A percentile compares a stretch with the other conserved stretches of the same genome.
phyloP scores from a whole-genome alignment of 2,329 filamentous ascomycete species.

The Neofusicoccum cordaticola region DNA sequence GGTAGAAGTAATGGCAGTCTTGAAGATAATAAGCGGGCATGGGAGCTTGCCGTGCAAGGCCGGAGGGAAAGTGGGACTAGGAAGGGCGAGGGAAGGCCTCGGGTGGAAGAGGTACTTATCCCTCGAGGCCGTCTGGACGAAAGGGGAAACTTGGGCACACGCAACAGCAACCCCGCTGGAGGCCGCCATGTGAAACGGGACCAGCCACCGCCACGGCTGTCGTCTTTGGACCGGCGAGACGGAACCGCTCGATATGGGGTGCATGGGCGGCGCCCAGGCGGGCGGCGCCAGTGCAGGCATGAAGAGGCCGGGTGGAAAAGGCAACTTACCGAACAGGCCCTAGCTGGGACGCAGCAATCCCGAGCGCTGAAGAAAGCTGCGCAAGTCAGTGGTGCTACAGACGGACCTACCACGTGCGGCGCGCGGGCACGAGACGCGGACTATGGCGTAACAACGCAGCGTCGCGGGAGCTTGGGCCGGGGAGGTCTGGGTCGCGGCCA shows the following conservation, averaged over 20 bases:
- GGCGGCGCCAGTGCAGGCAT: background rate
- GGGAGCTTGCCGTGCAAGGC: constrained; percentile 37
- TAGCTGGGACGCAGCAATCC: background rate
- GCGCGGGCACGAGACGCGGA: background rate
- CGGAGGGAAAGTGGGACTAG: background rate
- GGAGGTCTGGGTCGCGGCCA: background rate
- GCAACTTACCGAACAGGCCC: background rate
- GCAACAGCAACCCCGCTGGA: constrained; percentile 9
- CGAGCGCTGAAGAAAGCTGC: background rate
- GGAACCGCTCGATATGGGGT: background rate
- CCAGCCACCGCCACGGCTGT: constrained; percentile 18
- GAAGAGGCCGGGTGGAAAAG: background rate
- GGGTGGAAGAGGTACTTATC: constrained; percentile 1
- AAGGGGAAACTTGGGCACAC: constrained; percentile 7
- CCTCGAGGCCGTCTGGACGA: constrained; percentile 2
- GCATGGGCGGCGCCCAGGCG: background rate
- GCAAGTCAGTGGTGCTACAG: background rate
- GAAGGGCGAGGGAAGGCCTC: constrained; percentile 1
- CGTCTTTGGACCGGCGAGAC: background rate
- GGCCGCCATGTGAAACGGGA: constrained; percentile 34
- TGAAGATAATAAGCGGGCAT: constrained; percentile 82
- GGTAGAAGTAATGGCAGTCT: constrained; percentile 92
- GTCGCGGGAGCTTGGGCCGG: background rate
- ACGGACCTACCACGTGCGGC: background rate
- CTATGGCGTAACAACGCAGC: background rate